Percentiles rank a stretch among this genome's conserved stretches.
Conservation (phyloP, 1,284 basidiomycete species). For the Cutaneotrichosporon sp. region DNA sequence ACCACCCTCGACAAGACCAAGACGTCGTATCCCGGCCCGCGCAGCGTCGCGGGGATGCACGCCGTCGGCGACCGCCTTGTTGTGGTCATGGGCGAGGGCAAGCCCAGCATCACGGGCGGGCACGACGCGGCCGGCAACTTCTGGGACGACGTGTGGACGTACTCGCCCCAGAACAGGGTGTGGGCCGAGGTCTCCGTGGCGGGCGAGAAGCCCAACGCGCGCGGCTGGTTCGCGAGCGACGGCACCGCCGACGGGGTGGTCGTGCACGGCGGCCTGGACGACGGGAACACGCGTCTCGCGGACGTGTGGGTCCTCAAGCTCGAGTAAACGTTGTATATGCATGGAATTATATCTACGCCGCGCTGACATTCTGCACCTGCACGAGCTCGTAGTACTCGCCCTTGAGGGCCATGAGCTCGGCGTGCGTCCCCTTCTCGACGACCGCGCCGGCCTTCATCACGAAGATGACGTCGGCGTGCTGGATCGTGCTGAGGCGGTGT, state of each 20-base stretch:
- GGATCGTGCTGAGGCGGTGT: slow-evolving; percentile 88
- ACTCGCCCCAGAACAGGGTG: slow-evolving; percentile 11
- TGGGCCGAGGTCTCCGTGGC: slow-evolving; percentile 24
- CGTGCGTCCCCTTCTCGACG: slow-evolving; percentile 84
- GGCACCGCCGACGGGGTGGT: slow-evolving; percentile 24
- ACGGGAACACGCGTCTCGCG: slow-evolving; percentile 38
- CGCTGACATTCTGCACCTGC: slow-evolving; percentile 66
- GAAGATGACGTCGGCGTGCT: slow-evolving; percentile 91
- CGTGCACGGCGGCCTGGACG: slow-evolving; percentile 48
- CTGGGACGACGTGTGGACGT: slow-evolving; percentile 40
- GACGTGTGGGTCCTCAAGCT: slow-evolving; percentile 43
- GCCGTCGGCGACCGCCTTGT: slow-evolving; percentile 16
- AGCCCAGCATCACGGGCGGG: slow-evolving; percentile 34
- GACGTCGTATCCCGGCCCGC: slow-evolving; percentile 33
- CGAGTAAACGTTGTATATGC: neutral
- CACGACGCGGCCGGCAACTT: slow-evolving; percentile 42
- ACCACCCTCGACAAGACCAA: too few relatives aligned
- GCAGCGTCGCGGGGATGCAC: slow-evolving; percentile 32
- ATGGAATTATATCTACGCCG: neutral
- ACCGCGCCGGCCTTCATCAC: slow-evolving; percentile 87
- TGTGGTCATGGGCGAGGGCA: slow-evolving; percentile 35
- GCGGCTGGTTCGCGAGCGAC: slow-evolving; percentile 50
- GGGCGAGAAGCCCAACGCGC: slow-evolving; percentile 27
- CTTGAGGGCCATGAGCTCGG: slow-evolving; percentile 69
- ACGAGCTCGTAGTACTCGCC: slow-evolving; percentile 88